Evolutionary conservation across 257 asterid genomes (phyloP), one percentile per base, ranked within the genome.

Genomic region (Capsicum chinense): DNA sequence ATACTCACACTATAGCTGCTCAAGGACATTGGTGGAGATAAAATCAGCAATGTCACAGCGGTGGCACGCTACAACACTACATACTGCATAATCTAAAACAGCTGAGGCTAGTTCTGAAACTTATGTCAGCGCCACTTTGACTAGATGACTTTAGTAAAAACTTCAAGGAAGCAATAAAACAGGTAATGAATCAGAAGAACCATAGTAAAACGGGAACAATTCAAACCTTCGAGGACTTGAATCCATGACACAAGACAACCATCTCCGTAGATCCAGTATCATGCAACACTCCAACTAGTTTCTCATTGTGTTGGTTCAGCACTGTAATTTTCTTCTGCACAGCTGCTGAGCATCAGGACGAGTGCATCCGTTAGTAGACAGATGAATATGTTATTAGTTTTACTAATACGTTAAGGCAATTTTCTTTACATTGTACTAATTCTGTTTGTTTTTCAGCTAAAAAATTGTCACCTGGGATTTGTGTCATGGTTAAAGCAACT

Each of bases 211-310:
- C 1, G 19, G 50, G 5, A 67, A 35, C 7, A 14, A 13, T 67
- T 67, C 76, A 67, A 67, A 67, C 93, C 91, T 88, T 90, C 4
- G 91, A 59, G 74, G 89, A 87, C 80, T 83, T 83, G 82, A 87
- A 88, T 69, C 93, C 91, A 81, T 90, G 93, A 78, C 93, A 90
- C 78, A 90, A 84, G 67, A 90, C 83, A 19, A 86, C 93, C 13
- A 90, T 67, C 58, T 85, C 90, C 15, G n/a, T 57, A 56, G 93
- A 88, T 83, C 93, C 91, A 79, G 90, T 87, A 9, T 90, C 91
- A 79, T 90, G 89, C 86, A 90, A 85, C 42, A 87, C 56, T 9
- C 91, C 91, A 69, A 83, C 91, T 79, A 90, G 91, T 81, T 86
- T 88, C 69, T 90, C 93, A 26, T 73, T 70, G 48, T 86, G 58